Percentiles rank a stretch among this genome's conserved stretches.
Evolutionary conservation across 2,329 filamentous ascomycete species (phyloP).

Genomic region (Parascedosporium putredinis): DNA sequence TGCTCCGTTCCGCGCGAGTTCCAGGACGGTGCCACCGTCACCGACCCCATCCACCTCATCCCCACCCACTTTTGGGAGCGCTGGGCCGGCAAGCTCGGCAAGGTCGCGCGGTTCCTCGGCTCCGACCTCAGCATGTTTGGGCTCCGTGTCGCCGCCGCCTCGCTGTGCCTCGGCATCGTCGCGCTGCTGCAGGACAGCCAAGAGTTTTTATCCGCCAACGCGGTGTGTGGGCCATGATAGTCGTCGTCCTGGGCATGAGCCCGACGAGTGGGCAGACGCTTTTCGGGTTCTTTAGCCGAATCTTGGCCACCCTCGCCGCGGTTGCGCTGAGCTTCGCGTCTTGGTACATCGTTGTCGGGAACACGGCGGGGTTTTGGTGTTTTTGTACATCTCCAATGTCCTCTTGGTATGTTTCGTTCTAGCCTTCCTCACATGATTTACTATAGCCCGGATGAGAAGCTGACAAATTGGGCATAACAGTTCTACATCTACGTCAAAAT

Average conservation of each 20-base stretch:
- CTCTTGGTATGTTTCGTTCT: background rate
- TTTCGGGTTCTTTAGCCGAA: conserved; percentile 4
- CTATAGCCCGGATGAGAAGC: background rate
- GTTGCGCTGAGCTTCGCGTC: conserved; percentile 1
- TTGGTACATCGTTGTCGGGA: conserved; percentile 5
- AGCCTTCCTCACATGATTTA: background rate
- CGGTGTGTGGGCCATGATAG: conserved; percentile 5
- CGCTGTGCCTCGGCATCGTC: conserved; percentile 4
- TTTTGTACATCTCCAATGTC: conserved; percentile 2
- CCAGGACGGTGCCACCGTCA: background rate
- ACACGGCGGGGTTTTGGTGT: conserved; percentile 4
- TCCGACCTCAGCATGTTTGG: conserved; percentile 7
- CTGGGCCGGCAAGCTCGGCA: background rate
- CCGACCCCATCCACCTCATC: background rate
- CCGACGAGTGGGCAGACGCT: conserved; percentile 5
- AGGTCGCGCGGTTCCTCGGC: background rate
- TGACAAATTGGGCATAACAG: background rate
- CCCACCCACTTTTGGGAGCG: background rate
- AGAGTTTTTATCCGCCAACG: conserved; percentile 5
- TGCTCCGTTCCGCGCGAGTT: conserved; percentile 1
- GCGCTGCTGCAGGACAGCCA: background rate
- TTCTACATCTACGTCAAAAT: conserved; percentile 8
- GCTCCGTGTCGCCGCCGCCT: background rate
- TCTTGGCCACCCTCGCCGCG: conserved; percentile 1
- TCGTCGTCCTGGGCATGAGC: conserved; percentile 5